phyloP scores from a whole-genome alignment of 2,329 filamentous ascomycete genomes.

The Mollisia scopiformis region DNA sequence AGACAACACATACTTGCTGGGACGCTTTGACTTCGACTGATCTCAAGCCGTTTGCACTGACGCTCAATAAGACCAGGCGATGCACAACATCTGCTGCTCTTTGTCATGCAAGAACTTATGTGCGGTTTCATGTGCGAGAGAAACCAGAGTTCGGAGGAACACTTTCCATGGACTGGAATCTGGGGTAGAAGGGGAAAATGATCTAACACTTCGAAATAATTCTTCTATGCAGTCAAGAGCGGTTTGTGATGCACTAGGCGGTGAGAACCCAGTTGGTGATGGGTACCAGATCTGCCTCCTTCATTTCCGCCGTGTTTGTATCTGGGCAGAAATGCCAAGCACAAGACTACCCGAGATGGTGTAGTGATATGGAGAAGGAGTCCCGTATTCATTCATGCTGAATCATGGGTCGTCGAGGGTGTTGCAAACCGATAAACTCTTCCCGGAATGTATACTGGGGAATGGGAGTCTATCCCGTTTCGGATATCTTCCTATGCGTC shows the following conservation, averaged over 20 bases:
- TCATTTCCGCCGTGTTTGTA: neutral
- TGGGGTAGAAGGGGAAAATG: neutral
- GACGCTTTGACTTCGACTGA: slow-evolving; percentile 1
- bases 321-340: neutral
- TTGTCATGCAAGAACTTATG: neutral
- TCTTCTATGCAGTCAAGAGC: neutral
- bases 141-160: neutral
- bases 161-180: neutral
- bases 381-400: neutral
- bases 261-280: neutral
- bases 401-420: neutral
- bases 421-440: neutral
- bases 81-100: neutral
- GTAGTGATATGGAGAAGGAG: neutral
- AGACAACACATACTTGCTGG: neutral
- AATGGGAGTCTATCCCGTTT: neutral
- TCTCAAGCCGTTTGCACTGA: neutral
- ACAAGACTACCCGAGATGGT: neutral
- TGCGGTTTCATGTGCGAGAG: neutral
- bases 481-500: neutral
- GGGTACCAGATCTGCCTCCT: neutral
- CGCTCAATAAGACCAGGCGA: neutral
- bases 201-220: neutral
- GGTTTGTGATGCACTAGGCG: neutral
- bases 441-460: neutral